Evolutionary conservation across 768 basidiomycete species (phyloP).

Genomic region (Mycena crocata): DNA sequence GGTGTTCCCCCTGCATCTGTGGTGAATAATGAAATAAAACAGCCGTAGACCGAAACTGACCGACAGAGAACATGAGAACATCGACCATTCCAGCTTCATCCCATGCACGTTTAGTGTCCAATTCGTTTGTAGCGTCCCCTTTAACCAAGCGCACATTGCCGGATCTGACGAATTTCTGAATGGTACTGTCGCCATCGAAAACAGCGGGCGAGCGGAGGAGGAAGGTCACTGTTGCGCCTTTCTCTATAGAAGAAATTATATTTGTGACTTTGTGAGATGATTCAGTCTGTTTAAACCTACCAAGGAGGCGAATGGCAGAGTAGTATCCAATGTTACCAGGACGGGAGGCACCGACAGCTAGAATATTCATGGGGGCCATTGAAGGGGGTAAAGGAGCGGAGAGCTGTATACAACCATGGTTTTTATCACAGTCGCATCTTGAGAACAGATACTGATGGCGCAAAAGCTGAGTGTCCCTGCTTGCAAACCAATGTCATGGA

Average conservation of each 20-base stretch:
- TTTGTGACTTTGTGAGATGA: no score
- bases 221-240: slow-evolving; percentile 72
- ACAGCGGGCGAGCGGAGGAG: slow-evolving; percentile 63
- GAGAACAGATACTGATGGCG: no score
- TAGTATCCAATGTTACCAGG: slow-evolving; percentile 70
- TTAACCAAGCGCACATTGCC: slow-evolving; percentile 67
- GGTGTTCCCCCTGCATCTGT: slow-evolving; percentile 57
- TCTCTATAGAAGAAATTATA: slow-evolving; percentile 53
- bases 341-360: slow-evolving; percentile 64
- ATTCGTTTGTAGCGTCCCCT: slow-evolving; percentile 69
- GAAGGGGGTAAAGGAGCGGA: no score
- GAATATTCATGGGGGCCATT: slow-evolving; percentile 46
- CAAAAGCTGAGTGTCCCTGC: no score
- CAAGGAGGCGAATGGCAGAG: slow-evolving; percentile 59
- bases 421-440: no score
- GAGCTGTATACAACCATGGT: no score
- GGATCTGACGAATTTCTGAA: slow-evolving; percentile 61
- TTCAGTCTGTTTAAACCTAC: slow-evolving; percentile 49
- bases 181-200: slow-evolving; percentile 64
- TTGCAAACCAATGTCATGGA: no score
- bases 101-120: slow-evolving; percentile 67
- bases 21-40: neutral
- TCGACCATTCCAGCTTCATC: slow-evolving; percentile 59
- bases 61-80: slow-evolving; percentile 70
- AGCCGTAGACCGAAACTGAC: slow-evolving; percentile 64